Percentiles rank a stretch among this genome's conserved stretches.
Conservation (phyloP, 306 rosid genomes). For the Cicer pinnatifidum region DNA sequence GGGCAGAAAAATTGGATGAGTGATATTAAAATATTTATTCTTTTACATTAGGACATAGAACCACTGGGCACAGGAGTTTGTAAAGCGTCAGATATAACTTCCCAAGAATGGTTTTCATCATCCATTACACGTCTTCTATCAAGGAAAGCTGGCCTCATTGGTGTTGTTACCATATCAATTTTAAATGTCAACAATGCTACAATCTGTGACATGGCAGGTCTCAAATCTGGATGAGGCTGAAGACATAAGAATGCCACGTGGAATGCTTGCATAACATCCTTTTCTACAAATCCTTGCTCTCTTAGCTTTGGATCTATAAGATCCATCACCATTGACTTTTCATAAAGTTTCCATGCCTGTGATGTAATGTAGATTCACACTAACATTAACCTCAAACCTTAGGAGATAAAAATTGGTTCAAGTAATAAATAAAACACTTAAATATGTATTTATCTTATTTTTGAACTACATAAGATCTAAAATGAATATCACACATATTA, state of each 20-base stretch:
- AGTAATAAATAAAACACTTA: not conserved
- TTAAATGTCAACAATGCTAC: constrained; percentile 77
- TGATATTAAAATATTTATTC: constrained; percentile 18
- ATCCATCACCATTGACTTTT: constrained; percentile 56
- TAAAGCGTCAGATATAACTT: constrained; percentile 50
- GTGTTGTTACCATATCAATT: constrained; percentile 57
- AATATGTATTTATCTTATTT: too few species aligned
- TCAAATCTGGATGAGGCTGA: constrained; percentile 67
- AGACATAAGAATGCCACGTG: constrained; percentile 77
- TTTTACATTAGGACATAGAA: constrained; percentile 48
- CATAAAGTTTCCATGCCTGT: constrained; percentile 82
- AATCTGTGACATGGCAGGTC: constrained; percentile 88
- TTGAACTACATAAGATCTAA: too few species aligned
- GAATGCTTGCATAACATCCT: constrained; percentile 70
- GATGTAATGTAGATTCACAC: not conserved
- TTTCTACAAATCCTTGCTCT: constrained; percentile 57
- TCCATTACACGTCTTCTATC: constrained; percentile 56
- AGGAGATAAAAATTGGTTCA: not conserved
- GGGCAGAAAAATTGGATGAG: not conserved
- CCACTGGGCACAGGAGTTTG: constrained; percentile 56
- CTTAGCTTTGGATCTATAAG: constrained; percentile 68
- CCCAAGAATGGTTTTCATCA: constrained; percentile 61
- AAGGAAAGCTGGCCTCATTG: constrained; percentile 63
- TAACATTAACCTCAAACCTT: not conserved
- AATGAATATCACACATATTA: too few species aligned